Evolutionary conservation across 1,284 basidiomycete species (phyloP).

Genomic region (Leccinum variabile): DNA sequence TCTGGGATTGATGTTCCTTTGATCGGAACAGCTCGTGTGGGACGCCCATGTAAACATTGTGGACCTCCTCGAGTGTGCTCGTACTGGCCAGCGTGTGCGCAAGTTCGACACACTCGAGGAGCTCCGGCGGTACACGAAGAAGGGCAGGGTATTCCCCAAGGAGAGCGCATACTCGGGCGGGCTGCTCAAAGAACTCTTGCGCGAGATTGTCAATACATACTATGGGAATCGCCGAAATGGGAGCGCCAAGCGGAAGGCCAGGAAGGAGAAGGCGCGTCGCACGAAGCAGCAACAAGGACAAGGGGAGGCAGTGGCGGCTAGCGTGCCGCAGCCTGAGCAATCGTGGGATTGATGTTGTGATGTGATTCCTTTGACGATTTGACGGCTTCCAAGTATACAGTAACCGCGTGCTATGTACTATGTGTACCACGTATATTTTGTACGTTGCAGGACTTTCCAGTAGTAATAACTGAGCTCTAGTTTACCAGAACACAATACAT

Average conservation of each 20-base stretch:
- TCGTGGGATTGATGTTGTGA: not conserved
- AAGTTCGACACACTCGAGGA: conserved; percentile 15
- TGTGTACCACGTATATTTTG: not conserved
- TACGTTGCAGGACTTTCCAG: not conserved
- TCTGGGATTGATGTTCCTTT: not conserved
- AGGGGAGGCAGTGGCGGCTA: not conserved
- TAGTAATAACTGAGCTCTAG: not conserved
- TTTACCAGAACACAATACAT: not conserved
- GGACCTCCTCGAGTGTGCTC: conserved; percentile 12
- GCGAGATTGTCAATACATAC: conserved; percentile 15
- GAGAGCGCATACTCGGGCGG: conserved; percentile 14
- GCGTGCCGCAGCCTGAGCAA: not conserved
- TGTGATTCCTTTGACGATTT: not conserved
- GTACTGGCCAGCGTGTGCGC: conserved; percentile 10
- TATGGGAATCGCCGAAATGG: conserved; percentile 19
- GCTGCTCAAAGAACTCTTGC: conserved; percentile 15
- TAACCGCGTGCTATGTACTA: not conserved
- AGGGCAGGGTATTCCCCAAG: conserved; percentile 11
- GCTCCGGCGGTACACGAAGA: conserved; percentile 10
- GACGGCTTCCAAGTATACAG: not conserved
- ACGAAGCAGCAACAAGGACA: not conserved
- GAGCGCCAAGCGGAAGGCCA: conserved; percentile 18
- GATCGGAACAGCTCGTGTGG: conserved; percentile 15
- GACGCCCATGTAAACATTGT: conserved; percentile 21
- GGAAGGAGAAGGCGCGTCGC: conserved; percentile 8